Evolutionary conservation across 2,329 filamentous ascomycete genomes (phyloP), one percentile per base, ranked within the genome.

Genomic region (Helminthosporium solani): DNA sequence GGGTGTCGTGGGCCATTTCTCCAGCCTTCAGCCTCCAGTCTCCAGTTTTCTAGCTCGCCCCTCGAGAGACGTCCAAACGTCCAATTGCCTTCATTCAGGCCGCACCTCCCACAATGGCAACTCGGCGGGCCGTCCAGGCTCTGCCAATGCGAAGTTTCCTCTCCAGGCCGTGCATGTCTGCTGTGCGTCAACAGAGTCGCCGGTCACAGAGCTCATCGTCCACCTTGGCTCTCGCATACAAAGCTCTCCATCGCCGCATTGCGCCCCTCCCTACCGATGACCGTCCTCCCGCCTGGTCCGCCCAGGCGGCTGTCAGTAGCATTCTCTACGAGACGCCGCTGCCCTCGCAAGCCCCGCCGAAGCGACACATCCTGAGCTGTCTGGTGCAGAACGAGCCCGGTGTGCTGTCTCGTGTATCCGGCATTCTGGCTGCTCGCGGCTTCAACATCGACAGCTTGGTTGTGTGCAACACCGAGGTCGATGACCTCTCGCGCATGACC

Each of bases 381-480:
- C 82, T 99, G 52, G 94, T 99, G 50, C 94, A 99, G 75, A 99
- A 99, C 76, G 94, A 99, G 78, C 94, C 94, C 11, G 94, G 94
- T 76, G 94, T 99, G 46, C 79, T 99, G 47, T 97, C 92, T 42
- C 90, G 94, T 50, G 89, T 99, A 8, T 97, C 94, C 1, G 94
- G 94, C 44, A 97, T 99, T 67, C 79, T 99, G 27, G 94, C 94
- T 11, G 94, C 94, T 34, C 84, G 94, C 48, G 94, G 94, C 56
- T 99, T 99, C 84, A 99, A 99, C 78, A 99, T 99, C 65, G 94
- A 99, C 80, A 95, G 88, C 44, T 79, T 99, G 54, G 94, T 99
- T 44, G 94, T 99, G 51, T 99, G 94, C 78, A 94, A 88, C 73
- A 99, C 94, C 52, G 94, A 99, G 74, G 91, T 99, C 20, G 88